phyloP scores from a whole-genome alignment of 2,329 filamentous ascomycete genomes.

The Emmonsia crescens region DNA sequence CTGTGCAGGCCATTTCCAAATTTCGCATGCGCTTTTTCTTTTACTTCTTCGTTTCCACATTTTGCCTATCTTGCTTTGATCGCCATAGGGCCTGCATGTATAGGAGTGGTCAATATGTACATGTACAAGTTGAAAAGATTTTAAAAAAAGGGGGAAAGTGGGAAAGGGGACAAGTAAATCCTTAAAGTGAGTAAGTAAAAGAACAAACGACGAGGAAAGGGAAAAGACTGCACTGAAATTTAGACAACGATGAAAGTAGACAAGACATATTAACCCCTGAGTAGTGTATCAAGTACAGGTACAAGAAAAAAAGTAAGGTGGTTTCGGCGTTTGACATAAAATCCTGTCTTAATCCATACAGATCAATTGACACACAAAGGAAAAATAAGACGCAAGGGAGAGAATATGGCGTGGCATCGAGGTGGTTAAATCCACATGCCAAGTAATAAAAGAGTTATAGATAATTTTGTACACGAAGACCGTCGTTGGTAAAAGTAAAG shows the following conservation, averaged over 20 bases:
- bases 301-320: background rate
- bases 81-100: background rate
- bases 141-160: background rate
- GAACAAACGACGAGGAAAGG: background rate
- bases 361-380: background rate
- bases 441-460: background rate
- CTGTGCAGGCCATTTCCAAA: background rate
- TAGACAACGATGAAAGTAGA: background rate
- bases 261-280: background rate
- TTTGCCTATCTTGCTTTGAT: background rate
- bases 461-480: background rate
- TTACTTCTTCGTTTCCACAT: too few species aligned
- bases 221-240: background rate
- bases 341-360: background rate
- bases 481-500: background rate
- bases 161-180: background rate
- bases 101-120: background rate
- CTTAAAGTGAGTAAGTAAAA: background rate
- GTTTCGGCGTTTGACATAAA: background rate
- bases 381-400: background rate
- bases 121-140: background rate
- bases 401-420: background rate
- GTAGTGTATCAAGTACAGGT: background rate
- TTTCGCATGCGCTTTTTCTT: background rate
- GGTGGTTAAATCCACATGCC: background rate